These are phyloP conservation scores for Neurospora sp. DNA, from an alignment of 495 filamentous ascomycete genomes.

Conservation along the genomic window DNA sequence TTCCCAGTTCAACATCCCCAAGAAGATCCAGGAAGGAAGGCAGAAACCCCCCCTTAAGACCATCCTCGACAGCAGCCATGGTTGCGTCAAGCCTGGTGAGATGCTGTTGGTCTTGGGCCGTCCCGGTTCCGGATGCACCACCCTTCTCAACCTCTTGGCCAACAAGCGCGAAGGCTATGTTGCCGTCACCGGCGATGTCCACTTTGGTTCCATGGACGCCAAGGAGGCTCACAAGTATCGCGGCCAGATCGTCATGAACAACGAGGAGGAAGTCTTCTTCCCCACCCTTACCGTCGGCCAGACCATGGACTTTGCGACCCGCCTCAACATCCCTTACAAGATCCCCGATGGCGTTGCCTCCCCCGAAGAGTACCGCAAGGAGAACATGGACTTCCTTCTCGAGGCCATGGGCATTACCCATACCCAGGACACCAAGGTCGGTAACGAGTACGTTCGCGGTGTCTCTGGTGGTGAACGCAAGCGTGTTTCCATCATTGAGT, in stretches of 20 bases:
- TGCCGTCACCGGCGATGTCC: conserved; percentile 54
- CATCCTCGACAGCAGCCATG: conserved; percentile 47
- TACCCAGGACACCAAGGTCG: conserved; percentile 66
- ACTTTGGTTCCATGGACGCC: conserved; percentile 53
- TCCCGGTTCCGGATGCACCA: conserved; percentile 67
- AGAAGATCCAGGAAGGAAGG: conserved; percentile 33
- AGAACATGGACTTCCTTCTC: conserved; percentile 17
- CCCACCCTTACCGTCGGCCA: conserved; percentile 53
- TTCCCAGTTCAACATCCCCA: conserved; percentile 46
- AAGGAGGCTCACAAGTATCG: conserved; percentile 44
- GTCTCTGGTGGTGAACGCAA: conserved; percentile 52
- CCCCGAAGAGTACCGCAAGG: conserved; percentile 8
- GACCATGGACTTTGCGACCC: conserved; percentile 50
- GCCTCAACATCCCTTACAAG: conserved; percentile 36
- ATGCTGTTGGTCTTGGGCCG: conserved; percentile 73
- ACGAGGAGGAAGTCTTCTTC: conserved; percentile 55
- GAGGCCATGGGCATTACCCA: conserved; percentile 53
- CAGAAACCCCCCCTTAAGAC: conserved; percentile 46
- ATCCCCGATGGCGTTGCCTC: conserved; percentile 11
- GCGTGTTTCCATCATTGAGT: conserved; percentile 43
- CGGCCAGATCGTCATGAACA: conserved; percentile 46
- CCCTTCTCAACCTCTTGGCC: conserved; percentile 67
- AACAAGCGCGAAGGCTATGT: conserved; percentile 64
- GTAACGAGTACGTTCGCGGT: conserved; percentile 69
- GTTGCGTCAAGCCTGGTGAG: conserved; percentile 53